Evolutionary conservation across 2,329 filamentous ascomycete species (phyloP).

Genomic region (Ascochyta clinopodiicola): DNA sequence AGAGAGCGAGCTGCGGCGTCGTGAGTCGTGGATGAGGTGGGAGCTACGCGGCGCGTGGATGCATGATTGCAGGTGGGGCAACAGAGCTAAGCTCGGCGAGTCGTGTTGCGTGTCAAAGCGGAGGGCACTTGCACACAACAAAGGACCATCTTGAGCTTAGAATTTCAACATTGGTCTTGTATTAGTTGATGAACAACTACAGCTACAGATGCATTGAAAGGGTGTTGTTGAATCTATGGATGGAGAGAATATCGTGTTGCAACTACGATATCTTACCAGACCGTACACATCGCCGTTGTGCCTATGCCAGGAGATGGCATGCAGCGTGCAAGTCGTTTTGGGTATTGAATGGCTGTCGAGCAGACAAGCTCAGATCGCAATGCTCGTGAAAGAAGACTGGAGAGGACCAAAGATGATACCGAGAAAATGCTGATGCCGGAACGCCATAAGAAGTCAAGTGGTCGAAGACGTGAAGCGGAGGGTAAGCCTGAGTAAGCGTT

Average conservation of each 20-base stretch:
- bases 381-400: slow-evolving; percentile 10
- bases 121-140: slow-evolving; percentile 3
- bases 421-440: slow-evolving; percentile 26
- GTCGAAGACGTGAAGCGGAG: neutral
- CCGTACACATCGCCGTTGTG: neutral
- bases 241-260: neutral
- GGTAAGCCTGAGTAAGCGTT: neutral
- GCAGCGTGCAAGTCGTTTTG: slow-evolving; percentile 11
- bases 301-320: neutral
- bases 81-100: slow-evolving; percentile 13
- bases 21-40: slow-evolving; percentile 29
- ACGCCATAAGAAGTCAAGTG: slow-evolving; percentile 18
- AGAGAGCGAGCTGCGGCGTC: slow-evolving; percentile 25
- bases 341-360: slow-evolving; percentile 39
- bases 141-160: neutral
- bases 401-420: slow-evolving; percentile 31
- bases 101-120: neutral
- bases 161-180: neutral
- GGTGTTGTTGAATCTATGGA: too few species aligned
- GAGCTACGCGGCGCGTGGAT: slow-evolving; percentile 32
- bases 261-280: neutral
- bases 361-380: slow-evolving; percentile 27
- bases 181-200: neutral
- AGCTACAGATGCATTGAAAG: neutral
- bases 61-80: slow-evolving; percentile 16